phyloP scores from a whole-genome alignment of 306 rosid genomes.

The Senna siamea region DNA sequence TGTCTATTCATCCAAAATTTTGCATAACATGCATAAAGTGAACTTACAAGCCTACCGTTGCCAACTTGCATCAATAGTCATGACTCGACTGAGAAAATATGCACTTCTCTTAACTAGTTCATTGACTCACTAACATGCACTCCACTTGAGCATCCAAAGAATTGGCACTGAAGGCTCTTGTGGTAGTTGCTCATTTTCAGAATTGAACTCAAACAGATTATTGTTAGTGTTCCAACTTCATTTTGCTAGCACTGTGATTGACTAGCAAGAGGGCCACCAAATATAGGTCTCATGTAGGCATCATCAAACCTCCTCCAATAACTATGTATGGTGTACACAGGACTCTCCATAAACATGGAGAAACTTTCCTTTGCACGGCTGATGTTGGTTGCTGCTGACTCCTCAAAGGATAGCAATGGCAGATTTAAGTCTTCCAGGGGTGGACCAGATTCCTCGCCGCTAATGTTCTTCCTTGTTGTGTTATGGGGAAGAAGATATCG shows the following conservation, averaged over 20 bases:
- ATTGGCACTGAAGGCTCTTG: too few species aligned
- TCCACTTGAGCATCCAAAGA: too few species aligned
- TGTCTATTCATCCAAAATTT: too few species aligned
- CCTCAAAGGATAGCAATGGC: slow-evolving; percentile 74
- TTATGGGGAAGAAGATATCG: slow-evolving; percentile 62
- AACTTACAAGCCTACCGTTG: too few species aligned
- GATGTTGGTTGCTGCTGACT: slow-evolving; percentile 67
- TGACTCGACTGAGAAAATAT: too few species aligned
- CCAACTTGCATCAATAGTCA: too few species aligned
- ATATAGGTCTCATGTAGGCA: slow-evolving; percentile 88
- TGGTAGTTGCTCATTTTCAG: too few species aligned
- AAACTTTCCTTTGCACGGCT: slow-evolving; percentile 76
- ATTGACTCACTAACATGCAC: too few species aligned
- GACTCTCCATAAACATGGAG: slow-evolving; percentile 79
- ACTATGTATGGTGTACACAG: slow-evolving; percentile 70
- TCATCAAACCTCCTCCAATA: slow-evolving; percentile 91
- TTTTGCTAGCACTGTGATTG: slow-evolving; percentile 43
- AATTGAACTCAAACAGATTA: too few species aligned
- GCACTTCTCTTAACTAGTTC: too few species aligned
- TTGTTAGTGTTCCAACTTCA: too few species aligned
- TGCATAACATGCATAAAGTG: too few species aligned
- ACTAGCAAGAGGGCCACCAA: slow-evolving; percentile 66
- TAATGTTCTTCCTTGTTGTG: slow-evolving; percentile 20
- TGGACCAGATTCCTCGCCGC: slow-evolving; percentile 35
- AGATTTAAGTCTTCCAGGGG: slow-evolving; percentile 57